Evolutionary conservation across 495 filamentous ascomycete genomes (phyloP), one percentile per base, ranked within the genome.

Genomic region (Jackrogersella minutella): DNA sequence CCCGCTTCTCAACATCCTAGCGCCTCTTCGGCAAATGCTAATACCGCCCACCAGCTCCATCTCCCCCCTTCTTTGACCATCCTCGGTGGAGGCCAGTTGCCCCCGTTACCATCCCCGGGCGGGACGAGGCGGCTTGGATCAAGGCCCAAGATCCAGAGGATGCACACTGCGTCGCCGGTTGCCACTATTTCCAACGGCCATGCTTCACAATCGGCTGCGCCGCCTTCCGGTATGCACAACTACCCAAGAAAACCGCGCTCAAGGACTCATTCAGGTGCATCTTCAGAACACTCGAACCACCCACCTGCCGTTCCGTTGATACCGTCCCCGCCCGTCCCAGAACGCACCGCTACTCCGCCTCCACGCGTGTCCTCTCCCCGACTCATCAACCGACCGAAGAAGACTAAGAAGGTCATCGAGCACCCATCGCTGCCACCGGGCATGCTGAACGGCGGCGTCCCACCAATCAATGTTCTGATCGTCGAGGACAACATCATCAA

Each of bases 401-500:
- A 85, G 77, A 88, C 80, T 72, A 86, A 83, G 74, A 85, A 84
- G 68, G 66, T 75, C 10, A 66, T 73, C 39, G 84, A 87, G 34
- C 74, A 83, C 36, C 81, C 80, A 9, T 70, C 79, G 13, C 70
- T 86, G 2, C 82, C 87, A 56, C 81, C 89, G 1, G 89, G 88
- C n/a, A 82, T 92, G 46, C 85, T 95, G 10, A 91, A 91, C 69
- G 88, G 88, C 52, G 89, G 91, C 5, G 93, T 99, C 2, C 95
- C 95, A 8, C 95, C 95, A 17, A 99, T 99, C 77, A 98, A 96
- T 68, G 93, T 98, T 7, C 82, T 99, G 14, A 97, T 99, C 58
- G 95, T 99, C 31, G 95, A 99, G 79, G 95, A 99, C 79, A 99
- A 99, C 75, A 90, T 94, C 61, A 98, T 99, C 82, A 99, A 99